These are phyloP conservation scores for Aspergillus biplanus DNA, from an alignment of 495 filamentous ascomycete genomes.

Conservation along the genomic window DNA sequence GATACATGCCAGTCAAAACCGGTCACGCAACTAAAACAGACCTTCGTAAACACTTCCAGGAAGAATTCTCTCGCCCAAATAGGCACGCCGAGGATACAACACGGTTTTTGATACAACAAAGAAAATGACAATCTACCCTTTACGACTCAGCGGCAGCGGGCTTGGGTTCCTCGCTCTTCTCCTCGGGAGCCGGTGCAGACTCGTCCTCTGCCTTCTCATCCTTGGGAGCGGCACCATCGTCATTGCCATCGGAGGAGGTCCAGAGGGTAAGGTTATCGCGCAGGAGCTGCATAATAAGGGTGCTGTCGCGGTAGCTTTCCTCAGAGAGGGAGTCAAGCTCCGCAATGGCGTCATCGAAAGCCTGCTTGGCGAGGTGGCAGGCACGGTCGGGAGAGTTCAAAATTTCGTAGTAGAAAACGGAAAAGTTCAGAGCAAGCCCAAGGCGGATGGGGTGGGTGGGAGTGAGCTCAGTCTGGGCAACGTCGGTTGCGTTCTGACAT, in stretches of 20 bases:
- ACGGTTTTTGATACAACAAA: conserved; percentile 36
- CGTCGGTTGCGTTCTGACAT: conserved; percentile 91
- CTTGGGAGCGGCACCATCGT: conserved; percentile 70
- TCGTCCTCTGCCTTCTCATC: conserved; percentile 67
- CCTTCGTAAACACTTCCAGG: conserved; percentile 45
- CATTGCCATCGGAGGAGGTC: conserved; percentile 93
- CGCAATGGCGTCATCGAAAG: conserved; percentile 98
- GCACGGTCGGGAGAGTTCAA: conserved; percentile 98
- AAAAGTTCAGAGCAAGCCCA: conserved; percentile 98
- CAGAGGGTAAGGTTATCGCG: conserved; percentile 99
- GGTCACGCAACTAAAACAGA: conserved; percentile 49
- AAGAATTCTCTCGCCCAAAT: conserved; percentile 45
- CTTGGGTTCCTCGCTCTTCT: conserved; percentile 51
- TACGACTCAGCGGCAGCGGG: conserved; percentile 43
- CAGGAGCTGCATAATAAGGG: conserved; percentile 99
- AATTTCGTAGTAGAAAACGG: conserved; percentile 99
- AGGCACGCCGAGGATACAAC: conserved; percentile 34
- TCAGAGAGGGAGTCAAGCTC: conserved; percentile 98
- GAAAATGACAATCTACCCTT: conserved; percentile 25
- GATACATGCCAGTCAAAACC: conserved; percentile 46
- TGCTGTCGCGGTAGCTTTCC: conserved; percentile 99
- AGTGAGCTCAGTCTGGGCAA: conserved; percentile 95
- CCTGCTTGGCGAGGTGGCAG: conserved; percentile 98
- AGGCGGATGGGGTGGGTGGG: conserved; percentile 99
- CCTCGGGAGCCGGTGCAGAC: conserved; percentile 48